These are phyloP conservation scores for Kwoniella dejecticola DNA, from an alignment of 768 basidiomycete species.

Conservation along the genomic window DNA sequence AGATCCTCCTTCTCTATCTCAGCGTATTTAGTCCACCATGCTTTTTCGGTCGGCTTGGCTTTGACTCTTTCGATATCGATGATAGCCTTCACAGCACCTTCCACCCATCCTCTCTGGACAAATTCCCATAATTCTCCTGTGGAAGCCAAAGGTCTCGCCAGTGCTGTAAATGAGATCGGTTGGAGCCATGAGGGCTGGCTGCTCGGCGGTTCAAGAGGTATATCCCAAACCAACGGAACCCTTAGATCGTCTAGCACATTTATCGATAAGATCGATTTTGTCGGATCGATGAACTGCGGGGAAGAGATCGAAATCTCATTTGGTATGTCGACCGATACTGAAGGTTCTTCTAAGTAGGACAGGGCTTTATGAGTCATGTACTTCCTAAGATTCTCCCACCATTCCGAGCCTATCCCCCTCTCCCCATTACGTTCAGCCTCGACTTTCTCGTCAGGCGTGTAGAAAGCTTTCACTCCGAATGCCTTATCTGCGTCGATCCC, in stretches of 20 bases:
- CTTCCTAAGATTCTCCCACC: constrained; percentile 50
- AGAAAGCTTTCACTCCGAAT: constrained; percentile 36
- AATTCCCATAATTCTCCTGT: constrained; percentile 44
- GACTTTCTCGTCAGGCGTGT: constrained; percentile 18
- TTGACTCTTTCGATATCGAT: constrained; percentile 31
- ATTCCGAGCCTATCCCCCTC: constrained; percentile 36
- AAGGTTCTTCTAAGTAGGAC: background rate
- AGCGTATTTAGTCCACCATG: constrained; percentile 41
- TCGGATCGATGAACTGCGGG: constrained; percentile 6
- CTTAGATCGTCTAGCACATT: constrained; percentile 14
- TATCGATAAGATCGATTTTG: constrained; percentile 29
- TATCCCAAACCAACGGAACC: constrained; percentile 33
- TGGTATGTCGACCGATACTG: constrained; percentile 26
- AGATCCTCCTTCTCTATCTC: constrained; percentile 39
- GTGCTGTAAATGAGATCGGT: constrained; percentile 29
- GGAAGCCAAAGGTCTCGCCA: constrained; percentile 34
- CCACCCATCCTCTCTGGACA: constrained; percentile 41
- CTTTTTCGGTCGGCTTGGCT: constrained; percentile 23
- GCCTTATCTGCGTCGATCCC: constrained; percentile 51
- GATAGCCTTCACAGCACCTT: constrained; percentile 30
- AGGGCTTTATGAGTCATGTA: constrained; percentile 29
- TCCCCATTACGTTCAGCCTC: constrained; percentile 28
- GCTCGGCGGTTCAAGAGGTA: constrained; percentile 3
- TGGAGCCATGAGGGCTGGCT: constrained; percentile 37
- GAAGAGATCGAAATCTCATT: constrained; percentile 27